Percentiles rank a stretch among this genome's conserved stretches.
phyloP scores from a whole-genome alignment of 2,329 filamentous ascomycete genomes.

The Cladosporium halotolerans region DNA sequence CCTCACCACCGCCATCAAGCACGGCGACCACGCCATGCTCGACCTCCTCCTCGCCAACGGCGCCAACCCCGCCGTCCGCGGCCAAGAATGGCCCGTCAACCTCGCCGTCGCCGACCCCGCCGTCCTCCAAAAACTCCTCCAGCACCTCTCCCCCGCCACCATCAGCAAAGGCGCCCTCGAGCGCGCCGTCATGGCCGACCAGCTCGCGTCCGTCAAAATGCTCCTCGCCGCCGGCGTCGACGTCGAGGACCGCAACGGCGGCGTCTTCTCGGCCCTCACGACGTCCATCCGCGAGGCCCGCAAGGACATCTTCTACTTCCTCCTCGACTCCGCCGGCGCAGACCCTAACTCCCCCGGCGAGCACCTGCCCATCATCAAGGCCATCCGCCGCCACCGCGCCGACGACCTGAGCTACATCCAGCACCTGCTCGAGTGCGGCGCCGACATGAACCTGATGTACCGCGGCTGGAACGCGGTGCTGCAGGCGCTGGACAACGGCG shows the following conservation, averaged over 20 bases:
- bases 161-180: constrained; percentile 63
- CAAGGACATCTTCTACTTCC: constrained; percentile 54
- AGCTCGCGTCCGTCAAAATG: constrained; percentile 61
- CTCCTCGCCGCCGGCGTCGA: constrained; percentile 59
- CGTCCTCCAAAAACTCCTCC: constrained; percentile 55
- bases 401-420: constrained; percentile 56
- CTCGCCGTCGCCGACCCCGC: constrained; percentile 59
- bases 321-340: constrained; percentile 56
- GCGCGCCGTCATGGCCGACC: constrained; percentile 59
- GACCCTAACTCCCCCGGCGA: constrained; percentile 63
- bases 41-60: constrained; percentile 53
- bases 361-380: constrained; percentile 65
- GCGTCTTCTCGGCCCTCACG: constrained; percentile 64
- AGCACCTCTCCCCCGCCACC: constrained; percentile 51
- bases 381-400: constrained; percentile 53
- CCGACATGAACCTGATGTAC: constrained; percentile 62
- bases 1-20: constrained; percentile 59
- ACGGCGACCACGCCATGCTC: constrained; percentile 54
- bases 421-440: constrained; percentile 57
- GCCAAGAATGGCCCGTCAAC: constrained; percentile 64
- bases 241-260: constrained; percentile 66
- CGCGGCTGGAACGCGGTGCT: constrained; percentile 61
- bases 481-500: constrained; percentile 60
- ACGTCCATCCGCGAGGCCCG: constrained; percentile 60
- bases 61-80: constrained; percentile 57